Evolutionary conservation across 805 yeast genomes (phyloP), one percentile per base, ranked within the genome.

Genomic region (Pichia gijzeniarum): DNA sequence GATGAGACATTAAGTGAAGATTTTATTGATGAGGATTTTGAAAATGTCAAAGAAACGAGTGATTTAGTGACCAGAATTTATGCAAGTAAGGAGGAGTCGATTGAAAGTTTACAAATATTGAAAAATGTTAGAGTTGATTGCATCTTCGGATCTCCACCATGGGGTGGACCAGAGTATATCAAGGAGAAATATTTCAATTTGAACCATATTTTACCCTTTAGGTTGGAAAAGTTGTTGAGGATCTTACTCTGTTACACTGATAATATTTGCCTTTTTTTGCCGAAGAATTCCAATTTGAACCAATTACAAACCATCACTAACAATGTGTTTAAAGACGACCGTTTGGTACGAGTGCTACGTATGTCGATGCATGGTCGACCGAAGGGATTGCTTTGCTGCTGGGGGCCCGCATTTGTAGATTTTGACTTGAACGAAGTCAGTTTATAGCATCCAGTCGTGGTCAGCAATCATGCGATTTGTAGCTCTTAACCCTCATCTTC

Each of bases 91-190:
- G 16, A 18, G 14, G 46, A 39, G 21, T 52, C 58, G 1, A 43
- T 41, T 10, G 33, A 32, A 7, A 47, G 52, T 31, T 18, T 50
- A 8, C 32, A 48, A 16, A 17, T 40, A 12, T 44, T 54, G 18
- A 30, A 35, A 33, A 35, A 40, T 14, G 27, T 33, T 27, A 59
- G 60, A n/a, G 69, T 76, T 32, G 83, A 77, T 51, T 69, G 79
- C 43, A 69, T 78, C 8, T 85, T 82, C 62, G 71, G 79, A 19
- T 82, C 90, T 2, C 93, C 93, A 1, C 93, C 93, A 1, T 85
- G 93, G 95, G 93, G 91, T 28, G 95, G 95, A 0, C 83, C 86
- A 0, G 59, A 64, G 3, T 85, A 85, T 58, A 62, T 65, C 43
- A 52, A 61, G 16, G 62, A 61, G 17, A 45, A 43, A n/a, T 50